Evolutionary conservation across 805 yeast genomes (phyloP), one percentile per base, ranked within the genome.

Genomic region (Schwanniomyces occidentalis): DNA sequence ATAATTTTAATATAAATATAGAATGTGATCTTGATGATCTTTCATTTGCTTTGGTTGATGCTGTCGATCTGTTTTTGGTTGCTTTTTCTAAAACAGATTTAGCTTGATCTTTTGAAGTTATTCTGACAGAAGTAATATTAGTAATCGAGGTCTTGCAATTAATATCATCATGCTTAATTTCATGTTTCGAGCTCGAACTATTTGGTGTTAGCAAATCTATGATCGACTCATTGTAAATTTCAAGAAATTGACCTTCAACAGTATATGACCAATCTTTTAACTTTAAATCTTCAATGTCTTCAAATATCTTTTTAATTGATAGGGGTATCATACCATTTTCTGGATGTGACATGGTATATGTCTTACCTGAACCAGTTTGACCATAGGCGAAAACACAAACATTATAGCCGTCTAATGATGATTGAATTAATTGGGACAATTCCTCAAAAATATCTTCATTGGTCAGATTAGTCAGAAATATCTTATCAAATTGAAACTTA

Each of bases 381-480:
- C 99, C 99, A 56, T 93, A 91, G 4, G 96, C 96, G 60, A 89
- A 89, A 2, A 93, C 86, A 58, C 97, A 89, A 3, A 89, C 96
- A 48, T 88, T 88, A 51, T 71, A 80, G 0, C 99, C 99, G 59
- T 91, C 95, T 9, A 90, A 57, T 1, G 95, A 61, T 1, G 71
- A 64, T 56, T 88, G 96, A 2, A 91, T 80, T 15, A 91, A 61
- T 56, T 89, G 95, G 2, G 93, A 81, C 1, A 91, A 75, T 51
- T 91, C 99, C 19, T 78, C 82, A 58, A 89, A 93, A 0, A 93
- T 75, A 16, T 76, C 82, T 1, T 44, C 46, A 53, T 91, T 91
- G 2, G 73, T 52, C 7, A 73, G 59, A 1, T 48, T 44, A 34
- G 73, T 71, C 20, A 68, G 71, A 51, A 93, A 93, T 0, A 93